Evolutionary conservation across 768 basidiomycete genomes (phyloP).

Genomic region (Lentinula edodes): DNA sequence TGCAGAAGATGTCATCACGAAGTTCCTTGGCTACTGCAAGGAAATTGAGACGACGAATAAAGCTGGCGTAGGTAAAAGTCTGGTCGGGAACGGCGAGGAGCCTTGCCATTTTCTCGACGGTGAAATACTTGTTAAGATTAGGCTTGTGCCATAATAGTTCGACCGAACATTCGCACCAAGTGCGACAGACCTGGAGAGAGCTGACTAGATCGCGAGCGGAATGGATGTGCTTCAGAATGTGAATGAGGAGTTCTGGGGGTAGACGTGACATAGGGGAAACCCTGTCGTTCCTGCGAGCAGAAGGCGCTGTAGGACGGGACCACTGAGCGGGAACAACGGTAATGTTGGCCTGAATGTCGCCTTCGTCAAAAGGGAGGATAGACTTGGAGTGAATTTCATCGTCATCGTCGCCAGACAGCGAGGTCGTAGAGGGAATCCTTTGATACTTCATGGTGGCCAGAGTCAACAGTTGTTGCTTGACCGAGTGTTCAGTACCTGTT

Average conservation of each 20-base stretch:
- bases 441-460: slow-evolving; percentile 41
- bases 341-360: slow-evolving; percentile 36
- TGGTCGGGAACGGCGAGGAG: slow-evolving; percentile 59
- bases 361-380: slow-evolving; percentile 37
- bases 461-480: slow-evolving; percentile 19
- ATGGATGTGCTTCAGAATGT: slow-evolving; percentile 83
- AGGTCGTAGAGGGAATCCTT: slow-evolving; percentile 70
- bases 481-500: slow-evolving; percentile 12
- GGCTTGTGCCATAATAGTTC: slow-evolving; percentile 96
- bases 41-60: slow-evolving; percentile 91
- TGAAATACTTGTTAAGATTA: slow-evolving; percentile 58
- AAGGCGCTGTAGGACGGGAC: slow-evolving; percentile 26
- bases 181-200: slow-evolving; percentile 75
- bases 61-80: slow-evolving; percentile 82
- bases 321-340: slow-evolving; percentile 65
- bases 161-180: slow-evolving; percentile 95
- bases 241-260: slow-evolving; percentile 89
- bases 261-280: slow-evolving; percentile 60
- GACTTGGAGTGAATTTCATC: slow-evolving; percentile 42
- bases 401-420: slow-evolving; percentile 72
- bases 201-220: slow-evolving; percentile 67
- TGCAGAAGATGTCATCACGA: slow-evolving; percentile 65
- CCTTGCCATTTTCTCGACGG: slow-evolving; percentile 73
- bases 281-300: slow-evolving; percentile 18
- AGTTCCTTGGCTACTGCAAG: slow-evolving; percentile 63